A percentile compares a stretch with the other conserved stretches of the same genome.
Evolutionary conservation across 2,329 filamentous ascomycete genomes (phyloP).

Genomic region (Trichophyton verrucosum): DNA sequence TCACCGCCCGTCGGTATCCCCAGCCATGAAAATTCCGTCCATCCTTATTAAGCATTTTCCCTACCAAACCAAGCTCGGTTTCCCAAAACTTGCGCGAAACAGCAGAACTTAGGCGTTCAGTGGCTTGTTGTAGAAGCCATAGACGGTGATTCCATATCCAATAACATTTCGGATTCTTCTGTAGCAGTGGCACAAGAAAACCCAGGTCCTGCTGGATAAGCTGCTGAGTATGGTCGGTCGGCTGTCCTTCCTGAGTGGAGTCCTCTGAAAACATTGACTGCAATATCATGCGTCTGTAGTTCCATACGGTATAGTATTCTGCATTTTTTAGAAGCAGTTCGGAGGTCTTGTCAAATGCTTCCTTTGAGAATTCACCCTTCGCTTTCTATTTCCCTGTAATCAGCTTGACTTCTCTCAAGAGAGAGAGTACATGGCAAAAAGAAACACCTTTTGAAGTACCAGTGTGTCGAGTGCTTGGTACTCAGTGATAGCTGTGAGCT

Average conservation of each 20-base stretch:
- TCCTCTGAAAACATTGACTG: constrained; percentile 44
- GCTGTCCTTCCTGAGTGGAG: constrained; percentile 16
- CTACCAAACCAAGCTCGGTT: constrained; percentile 66
- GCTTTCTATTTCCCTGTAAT: constrained; percentile 22
- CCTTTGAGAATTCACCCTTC: constrained; percentile 29
- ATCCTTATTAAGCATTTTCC: constrained; percentile 80
- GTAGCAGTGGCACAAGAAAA: constrained; percentile 73
- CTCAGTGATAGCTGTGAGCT: constrained; percentile 60
- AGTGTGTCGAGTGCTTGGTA: constrained; percentile 61
- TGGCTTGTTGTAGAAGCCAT: constrained; percentile 68
- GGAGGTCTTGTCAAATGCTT: constrained; percentile 33
- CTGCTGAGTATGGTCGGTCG: constrained; percentile 34
- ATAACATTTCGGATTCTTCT: constrained; percentile 90
- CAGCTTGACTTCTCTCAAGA: neutral
- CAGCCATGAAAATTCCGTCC: constrained; percentile 93
- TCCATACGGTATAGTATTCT: constrained; percentile 40
- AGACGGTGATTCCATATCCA: constrained; percentile 97
- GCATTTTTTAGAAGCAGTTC: constrained; percentile 35
- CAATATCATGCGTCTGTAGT: constrained; percentile 54
- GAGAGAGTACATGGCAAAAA: neutral
- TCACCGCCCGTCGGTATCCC: constrained; percentile 73
- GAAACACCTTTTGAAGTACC: constrained; percentile 51
- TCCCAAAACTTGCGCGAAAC: constrained; percentile 61
- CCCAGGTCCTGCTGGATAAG: constrained; percentile 60
- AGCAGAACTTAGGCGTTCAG: constrained; percentile 45